Base-by-base conservation (phyloP, 257 asterid species). In the Rauvolfia tetraphylla region DNA sequence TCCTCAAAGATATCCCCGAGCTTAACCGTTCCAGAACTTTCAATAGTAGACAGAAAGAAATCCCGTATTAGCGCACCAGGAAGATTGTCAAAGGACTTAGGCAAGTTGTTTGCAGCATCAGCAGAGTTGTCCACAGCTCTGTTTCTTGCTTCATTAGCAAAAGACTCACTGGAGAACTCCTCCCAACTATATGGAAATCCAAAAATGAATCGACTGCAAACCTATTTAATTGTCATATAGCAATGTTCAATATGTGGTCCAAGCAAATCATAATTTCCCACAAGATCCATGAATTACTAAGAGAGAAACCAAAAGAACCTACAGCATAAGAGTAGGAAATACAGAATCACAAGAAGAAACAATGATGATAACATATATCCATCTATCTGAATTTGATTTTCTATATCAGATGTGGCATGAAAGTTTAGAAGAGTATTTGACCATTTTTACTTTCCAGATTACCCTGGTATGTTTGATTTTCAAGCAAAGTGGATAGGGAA, bases 131-230 rank as follows among this genome's bases (percentile, higher is more conserved):
- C 76, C 75, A 59, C 67, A 68, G 77, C 57, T 49, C 48, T 44
- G 15, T 39, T 36, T 56, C 59, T 61, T 78, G 81, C 59, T 74
- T 85, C 86, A 83, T 79, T 83, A 44, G 59, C 66, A 77, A 74
- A 82, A 62, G 87, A 83, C 44, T 59, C 68, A 42, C 80, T 72
- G 69, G 85, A 72, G 73, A 68, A 85, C 48, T 91, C 90, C 81
- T 88, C 93, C 98, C 94, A 93, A 85, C 88, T 76, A 76, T 86
- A 83, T 6, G 97, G 97, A 81, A 91, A 91, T 77, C 96, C 97
- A 81, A 86, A 68, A 78, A 78, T 83, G 81, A 92, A 89, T 77
- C 85, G 79, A 33, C 78, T 44, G 73, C 92, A 87, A 1, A 88
- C 84, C 96, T 90, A 82, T 66, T 67, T 38, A 73, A 62, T 70